A percentile compares a stretch with the other conserved stretches of the same genome.
These are phyloP conservation scores for Pestalotiopsis sp. DNA, from an alignment of 2,329 filamentous ascomycete genomes.

Conservation along the genomic window DNA sequence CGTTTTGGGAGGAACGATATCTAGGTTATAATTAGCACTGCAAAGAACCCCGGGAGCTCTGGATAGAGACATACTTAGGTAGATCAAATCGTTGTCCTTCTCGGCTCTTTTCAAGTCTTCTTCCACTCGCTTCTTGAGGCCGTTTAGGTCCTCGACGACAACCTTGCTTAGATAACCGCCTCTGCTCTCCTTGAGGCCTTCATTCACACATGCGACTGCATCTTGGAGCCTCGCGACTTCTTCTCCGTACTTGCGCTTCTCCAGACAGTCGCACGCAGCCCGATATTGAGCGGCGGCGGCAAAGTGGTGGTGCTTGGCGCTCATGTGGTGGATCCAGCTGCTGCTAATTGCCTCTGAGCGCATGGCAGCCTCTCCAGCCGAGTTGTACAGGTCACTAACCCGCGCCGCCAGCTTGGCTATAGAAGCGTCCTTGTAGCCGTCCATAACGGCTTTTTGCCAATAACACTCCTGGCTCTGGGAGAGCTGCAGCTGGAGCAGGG, in stretches of 20 bases:
- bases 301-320: conserved; percentile 96
- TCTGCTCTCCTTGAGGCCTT: conserved; percentile 81
- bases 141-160: conserved; percentile 81
- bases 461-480: conserved; percentile 97
- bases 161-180: conserved; percentile 76
- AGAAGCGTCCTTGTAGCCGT: conserved; percentile 86
- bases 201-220: conserved; percentile 78
- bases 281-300: conserved; percentile 93
- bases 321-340: conserved; percentile 97
- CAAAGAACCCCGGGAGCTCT: too few relatives aligned
- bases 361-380: conserved; percentile 82
- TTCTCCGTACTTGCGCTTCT: conserved; percentile 93
- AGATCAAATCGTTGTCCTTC: conserved; percentile 96
- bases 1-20: conserved; percentile 82
- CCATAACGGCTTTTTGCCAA: conserved; percentile 96
- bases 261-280: conserved; percentile 85
- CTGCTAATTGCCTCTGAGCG: conserved; percentile 89
- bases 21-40: conserved; percentile 31
- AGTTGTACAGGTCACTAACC: conserved; percentile 87
- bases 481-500: conserved; percentile 79
- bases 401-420: conserved; percentile 89
- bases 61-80: conserved; percentile 62
- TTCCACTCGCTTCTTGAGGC: conserved; percentile 77
- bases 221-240: conserved; percentile 87
- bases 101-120: conserved; percentile 92